Base-by-base conservation (phyloP, 768 basidiomycete genomes). In the Daedaleopsis sinensis region DNA sequence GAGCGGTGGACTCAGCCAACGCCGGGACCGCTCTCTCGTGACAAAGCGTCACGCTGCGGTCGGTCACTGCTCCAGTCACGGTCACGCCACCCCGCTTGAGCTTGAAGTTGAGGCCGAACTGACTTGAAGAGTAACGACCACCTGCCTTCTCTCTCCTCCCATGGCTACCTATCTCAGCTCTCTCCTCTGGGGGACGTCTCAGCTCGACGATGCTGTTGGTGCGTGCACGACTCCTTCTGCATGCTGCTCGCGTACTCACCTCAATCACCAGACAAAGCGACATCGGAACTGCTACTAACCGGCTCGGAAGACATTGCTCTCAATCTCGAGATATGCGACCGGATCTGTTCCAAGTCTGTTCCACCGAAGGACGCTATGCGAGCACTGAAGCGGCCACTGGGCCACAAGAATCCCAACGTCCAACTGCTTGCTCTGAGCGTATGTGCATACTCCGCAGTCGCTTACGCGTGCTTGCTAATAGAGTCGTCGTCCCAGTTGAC, bases 361-460 rank as follows among this genome's bases (percentile, higher is more conserved):
- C 83, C 85, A 18, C 88, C 96, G 18, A 91, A 90, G 76, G 87
- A 90, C 62, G 90, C 96, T 5, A 91, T 95, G 88, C 89, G 89
- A 59, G 86, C 90, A 19, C 80, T 99, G 70, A 94, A 94, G 76
- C 84, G 88, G 24, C 84, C 96, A 52, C 79, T 98, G 52, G 88
- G 89, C 69, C 93, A 96, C 77, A 92, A 91, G 84, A 99, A 99
- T 73, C 95, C 94, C 0, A 96, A 98, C 67, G 95, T 96, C 9
- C 94, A 95, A 75, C 79, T 96, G 35, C 79, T 95, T 59, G 86
- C 94, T n/a, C 82, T 97, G 13, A 80, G 84, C 12, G 95, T 96
- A 72, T 69, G 93, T 82, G 42, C 39, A 49, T 52, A 7, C 24
- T 27, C 43, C 16, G n/a, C 42, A 39, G 18, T 56, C 55, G 23